These are phyloP conservation scores for Trichoderma virens DNA, from an alignment of 495 filamentous ascomycete genomes.

Conservation along the genomic window DNA sequence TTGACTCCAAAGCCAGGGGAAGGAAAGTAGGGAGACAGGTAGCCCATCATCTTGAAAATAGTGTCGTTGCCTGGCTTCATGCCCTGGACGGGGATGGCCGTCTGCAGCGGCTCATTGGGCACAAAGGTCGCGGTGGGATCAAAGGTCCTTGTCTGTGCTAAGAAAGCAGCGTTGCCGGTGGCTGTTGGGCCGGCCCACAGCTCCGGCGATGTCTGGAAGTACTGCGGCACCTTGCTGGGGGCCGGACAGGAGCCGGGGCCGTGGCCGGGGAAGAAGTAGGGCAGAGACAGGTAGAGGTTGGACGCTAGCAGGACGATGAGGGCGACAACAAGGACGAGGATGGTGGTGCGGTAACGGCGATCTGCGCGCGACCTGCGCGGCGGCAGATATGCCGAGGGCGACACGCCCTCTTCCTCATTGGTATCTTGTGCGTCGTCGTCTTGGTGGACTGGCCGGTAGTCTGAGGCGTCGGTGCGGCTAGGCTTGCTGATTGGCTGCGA, in stretches of 20 bases:
- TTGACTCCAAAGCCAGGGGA: constrained; percentile 46
- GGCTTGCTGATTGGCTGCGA: background rate
- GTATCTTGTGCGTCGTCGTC: background rate
- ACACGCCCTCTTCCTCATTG: background rate
- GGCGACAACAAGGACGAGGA: background rate
- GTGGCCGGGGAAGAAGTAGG: background rate
- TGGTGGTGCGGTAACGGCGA: constrained; percentile 9
- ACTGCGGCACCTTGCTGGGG: constrained; percentile 36
- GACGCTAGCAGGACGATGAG: background rate
- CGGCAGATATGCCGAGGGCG: background rate
- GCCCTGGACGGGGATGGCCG: constrained; percentile 45
- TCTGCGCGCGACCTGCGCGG: background rate
- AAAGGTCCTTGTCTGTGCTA: constrained; percentile 51
- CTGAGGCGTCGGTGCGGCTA: background rate
- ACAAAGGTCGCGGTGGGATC: constrained; percentile 39
- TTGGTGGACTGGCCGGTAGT: constrained; percentile 5
- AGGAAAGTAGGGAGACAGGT: constrained; percentile 34
- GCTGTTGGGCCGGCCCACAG: constrained; percentile 43
- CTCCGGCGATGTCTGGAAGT: constrained; percentile 46
- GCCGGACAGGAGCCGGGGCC: constrained; percentile 12
- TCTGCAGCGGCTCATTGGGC: constrained; percentile 51
- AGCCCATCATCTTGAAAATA: constrained; percentile 50
- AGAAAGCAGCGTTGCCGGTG: constrained; percentile 48
- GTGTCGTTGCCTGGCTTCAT: constrained; percentile 34
- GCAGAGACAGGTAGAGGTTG: constrained; percentile 4